phyloP scores from a whole-genome alignment of 2,329 filamentous ascomycete species.

The Ceratocystis lukuohia region DNA sequence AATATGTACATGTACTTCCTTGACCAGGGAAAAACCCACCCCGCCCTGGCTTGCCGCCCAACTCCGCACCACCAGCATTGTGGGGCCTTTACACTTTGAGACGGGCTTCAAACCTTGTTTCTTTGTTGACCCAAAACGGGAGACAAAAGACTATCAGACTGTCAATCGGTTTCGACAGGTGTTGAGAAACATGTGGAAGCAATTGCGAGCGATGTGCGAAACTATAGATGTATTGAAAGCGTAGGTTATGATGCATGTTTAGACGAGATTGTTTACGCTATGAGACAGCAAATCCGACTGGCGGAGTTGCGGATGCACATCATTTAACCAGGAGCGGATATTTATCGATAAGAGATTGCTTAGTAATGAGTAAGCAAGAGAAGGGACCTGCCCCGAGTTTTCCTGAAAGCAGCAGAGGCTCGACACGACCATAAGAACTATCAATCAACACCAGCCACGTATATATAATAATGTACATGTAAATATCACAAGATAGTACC shows the following conservation, averaged over 20 bases:
- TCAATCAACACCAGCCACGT: too few species aligned
- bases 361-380: neutral
- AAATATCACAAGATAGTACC: neutral
- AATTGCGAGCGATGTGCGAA: neutral
- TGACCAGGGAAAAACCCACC: too few species aligned
- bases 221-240: neutral
- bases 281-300: neutral
- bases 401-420: too few species aligned
- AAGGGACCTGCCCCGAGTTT: neutral
- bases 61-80: too few species aligned
- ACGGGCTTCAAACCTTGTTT: neutral
- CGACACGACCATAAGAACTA: too few species aligned
- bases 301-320: neutral
- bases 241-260: neutral
- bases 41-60: too few species aligned
- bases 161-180: neutral
- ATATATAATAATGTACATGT: neutral
- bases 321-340: neutral
- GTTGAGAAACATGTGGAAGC: neutral
- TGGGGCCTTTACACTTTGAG: neutral
- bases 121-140: neutral
- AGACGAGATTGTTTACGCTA: neutral
- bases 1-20: too few species aligned
- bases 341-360: neutral
- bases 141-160: neutral